phyloP scores from a whole-genome alignment of 2,329 filamentous ascomycete genomes.

The Rutstroemia sydowiana region DNA sequence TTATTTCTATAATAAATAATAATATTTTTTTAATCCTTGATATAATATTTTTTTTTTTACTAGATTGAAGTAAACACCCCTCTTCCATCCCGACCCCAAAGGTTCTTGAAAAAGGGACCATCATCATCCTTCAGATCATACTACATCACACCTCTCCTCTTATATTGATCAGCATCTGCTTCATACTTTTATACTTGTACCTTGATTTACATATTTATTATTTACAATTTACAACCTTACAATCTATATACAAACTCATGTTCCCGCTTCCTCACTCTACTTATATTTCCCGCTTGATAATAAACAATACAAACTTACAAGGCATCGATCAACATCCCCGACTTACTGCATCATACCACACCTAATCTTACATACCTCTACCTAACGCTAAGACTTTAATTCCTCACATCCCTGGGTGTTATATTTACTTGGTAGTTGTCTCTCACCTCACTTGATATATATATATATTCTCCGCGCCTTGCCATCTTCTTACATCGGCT shows the following conservation, averaged over 20 bases:
- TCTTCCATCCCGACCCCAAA: not conserved
- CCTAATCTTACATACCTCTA: conserved; percentile 23
- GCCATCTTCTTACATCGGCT: conserved; percentile 10
- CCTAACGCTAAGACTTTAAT: conserved; percentile 3
- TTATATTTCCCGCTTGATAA: conserved; percentile 7
- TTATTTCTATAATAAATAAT: too few species aligned
- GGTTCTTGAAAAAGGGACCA: not conserved
- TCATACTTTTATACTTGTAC: too few species aligned
- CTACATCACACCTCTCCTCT: not conserved
- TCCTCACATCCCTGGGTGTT: conserved; percentile 4
- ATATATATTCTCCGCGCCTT: conserved; percentile 21
- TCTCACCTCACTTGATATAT: not conserved
- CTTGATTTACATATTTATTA: not conserved
- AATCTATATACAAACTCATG: not conserved
- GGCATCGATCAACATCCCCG: conserved; percentile 18
- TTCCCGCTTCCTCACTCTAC: conserved; percentile 2
- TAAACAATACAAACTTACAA: conserved; percentile 7
- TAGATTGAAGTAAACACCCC: not conserved
- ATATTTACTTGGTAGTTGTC: too few species aligned
- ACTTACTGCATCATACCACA: conserved; percentile 25
- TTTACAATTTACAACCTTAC: not conserved
- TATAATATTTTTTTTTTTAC: not conserved
- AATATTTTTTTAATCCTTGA: not conserved
- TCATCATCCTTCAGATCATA: not conserved
- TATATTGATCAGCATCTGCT: not conserved